Evolutionary conservation across 1,139 yeast genomes (phyloP).

Genomic region (Kurtzmaniella quercitrusa): DNA sequence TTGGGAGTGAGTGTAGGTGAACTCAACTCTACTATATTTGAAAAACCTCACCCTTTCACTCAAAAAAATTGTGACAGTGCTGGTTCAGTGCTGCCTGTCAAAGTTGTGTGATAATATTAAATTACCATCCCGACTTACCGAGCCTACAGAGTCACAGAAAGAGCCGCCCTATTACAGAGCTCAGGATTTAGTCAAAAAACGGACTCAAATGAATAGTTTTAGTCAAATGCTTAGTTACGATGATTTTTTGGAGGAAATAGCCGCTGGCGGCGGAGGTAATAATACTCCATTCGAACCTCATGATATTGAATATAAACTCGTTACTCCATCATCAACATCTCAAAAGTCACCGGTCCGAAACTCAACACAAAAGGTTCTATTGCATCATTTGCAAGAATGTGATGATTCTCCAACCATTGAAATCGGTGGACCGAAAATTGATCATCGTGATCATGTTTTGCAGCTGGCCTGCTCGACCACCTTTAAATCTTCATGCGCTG

Average conservation of each 20-base stretch:
- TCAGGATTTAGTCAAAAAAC: no score
- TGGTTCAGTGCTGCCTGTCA: no score
- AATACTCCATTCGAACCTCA: slow-evolving; percentile 6
- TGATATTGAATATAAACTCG: not conserved
- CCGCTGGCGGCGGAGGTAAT: slow-evolving; percentile 1
- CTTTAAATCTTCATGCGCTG: not conserved
- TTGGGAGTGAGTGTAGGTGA: no score
- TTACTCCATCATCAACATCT: not conserved
- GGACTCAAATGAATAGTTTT: not conserved
- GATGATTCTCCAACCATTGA: not conserved
- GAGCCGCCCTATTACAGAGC: no score
- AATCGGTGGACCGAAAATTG: not conserved
- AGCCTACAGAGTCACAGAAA: no score
- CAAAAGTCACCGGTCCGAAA: not conserved
- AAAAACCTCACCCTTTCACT: no score
- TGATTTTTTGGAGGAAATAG: slow-evolving; percentile 23
- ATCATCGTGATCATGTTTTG: not conserved
- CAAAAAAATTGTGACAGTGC: no score
- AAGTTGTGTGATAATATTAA: no score
- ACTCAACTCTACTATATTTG: no score
- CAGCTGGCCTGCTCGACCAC: not conserved
- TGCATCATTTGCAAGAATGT: not conserved
- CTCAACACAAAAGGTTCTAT: not conserved
- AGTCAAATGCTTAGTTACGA: slow-evolving; percentile 18
- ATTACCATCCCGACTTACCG: no score